phyloP scores from a whole-genome alignment of 192 early-diverging fungal species.

The Coemansia sp. region DNA sequence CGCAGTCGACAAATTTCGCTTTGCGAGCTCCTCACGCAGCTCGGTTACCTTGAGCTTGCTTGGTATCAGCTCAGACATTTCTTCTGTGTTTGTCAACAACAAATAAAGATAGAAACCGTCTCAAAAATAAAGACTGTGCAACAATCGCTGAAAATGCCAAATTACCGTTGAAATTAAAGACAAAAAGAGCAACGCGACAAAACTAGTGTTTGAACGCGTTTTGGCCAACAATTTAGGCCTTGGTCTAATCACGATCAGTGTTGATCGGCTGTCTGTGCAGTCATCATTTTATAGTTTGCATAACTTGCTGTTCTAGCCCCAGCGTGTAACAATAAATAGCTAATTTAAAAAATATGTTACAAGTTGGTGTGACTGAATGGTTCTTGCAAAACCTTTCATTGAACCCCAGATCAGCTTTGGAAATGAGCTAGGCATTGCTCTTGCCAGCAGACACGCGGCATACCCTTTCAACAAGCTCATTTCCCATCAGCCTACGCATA shows the following conservation, averaged over 20 bases:
- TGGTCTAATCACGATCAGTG: neutral
- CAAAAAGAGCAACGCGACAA: neutral
- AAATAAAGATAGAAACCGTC: neutral
- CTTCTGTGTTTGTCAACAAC: neutral
- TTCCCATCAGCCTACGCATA: too few relatives aligned
- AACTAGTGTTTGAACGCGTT: neutral
- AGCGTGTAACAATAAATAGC: too few relatives aligned
- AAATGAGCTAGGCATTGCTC: too few relatives aligned
- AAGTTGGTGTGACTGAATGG: too few relatives aligned
- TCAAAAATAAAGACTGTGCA: neutral
- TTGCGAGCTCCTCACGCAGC: conserved; percentile 59
- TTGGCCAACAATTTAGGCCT: neutral
- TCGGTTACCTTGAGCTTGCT: conserved; percentile 65
- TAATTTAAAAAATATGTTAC: too few relatives aligned
- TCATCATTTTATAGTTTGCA: too few relatives aligned
- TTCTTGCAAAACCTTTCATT: too few relatives aligned
- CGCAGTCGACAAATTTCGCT: conserved; percentile 57
- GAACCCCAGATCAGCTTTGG: too few relatives aligned
- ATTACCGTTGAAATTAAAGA: neutral
- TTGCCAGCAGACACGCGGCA: too few relatives aligned
- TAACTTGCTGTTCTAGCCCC: too few relatives aligned
- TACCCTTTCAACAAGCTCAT: too few relatives aligned
- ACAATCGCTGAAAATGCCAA: neutral
- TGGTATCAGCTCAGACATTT: conserved; percentile 31
- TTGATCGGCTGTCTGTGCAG: neutral